Evolutionary conservation across 2,329 filamentous ascomycete genomes (phyloP).

Genomic region (Colletotrichum sp.): DNA sequence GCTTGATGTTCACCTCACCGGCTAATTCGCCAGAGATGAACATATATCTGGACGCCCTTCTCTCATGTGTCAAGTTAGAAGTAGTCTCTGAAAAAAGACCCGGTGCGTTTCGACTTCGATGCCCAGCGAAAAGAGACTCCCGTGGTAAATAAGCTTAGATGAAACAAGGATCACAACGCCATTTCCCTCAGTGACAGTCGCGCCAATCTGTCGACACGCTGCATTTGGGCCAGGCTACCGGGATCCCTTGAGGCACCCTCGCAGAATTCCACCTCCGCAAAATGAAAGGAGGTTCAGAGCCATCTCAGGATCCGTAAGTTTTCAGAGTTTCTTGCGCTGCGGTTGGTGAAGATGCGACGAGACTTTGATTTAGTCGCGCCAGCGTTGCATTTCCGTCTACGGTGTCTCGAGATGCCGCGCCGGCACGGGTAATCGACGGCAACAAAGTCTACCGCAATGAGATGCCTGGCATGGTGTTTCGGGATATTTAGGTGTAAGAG

Average conservation of each 20-base stretch:
- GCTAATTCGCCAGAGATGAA: neutral
- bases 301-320: neutral
- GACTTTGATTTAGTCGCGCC: neutral
- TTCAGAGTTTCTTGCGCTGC: neutral
- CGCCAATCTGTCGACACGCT: neutral
- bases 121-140: neutral
- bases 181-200: neutral
- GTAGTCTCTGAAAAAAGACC: neutral
- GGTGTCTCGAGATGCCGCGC: neutral
- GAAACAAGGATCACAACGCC: slow-evolving; percentile 10
- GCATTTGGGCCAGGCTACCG: neutral
- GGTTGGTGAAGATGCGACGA: neutral
- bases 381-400: neutral
- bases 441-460: neutral
- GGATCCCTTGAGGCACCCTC: neutral
- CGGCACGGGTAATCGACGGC: neutral
- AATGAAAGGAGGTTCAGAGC: slow-evolving; percentile 2
- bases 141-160: slow-evolving; percentile 12
- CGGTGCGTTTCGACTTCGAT: neutral
- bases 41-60: neutral
- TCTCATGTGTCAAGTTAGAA: neutral
- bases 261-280: neutral
- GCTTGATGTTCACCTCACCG: neutral
- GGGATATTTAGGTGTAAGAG: neutral
- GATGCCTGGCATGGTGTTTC: neutral